phyloP scores from a whole-genome alignment of 2,329 filamentous ascomycete genomes.

The Aspergillus uvarum region DNA sequence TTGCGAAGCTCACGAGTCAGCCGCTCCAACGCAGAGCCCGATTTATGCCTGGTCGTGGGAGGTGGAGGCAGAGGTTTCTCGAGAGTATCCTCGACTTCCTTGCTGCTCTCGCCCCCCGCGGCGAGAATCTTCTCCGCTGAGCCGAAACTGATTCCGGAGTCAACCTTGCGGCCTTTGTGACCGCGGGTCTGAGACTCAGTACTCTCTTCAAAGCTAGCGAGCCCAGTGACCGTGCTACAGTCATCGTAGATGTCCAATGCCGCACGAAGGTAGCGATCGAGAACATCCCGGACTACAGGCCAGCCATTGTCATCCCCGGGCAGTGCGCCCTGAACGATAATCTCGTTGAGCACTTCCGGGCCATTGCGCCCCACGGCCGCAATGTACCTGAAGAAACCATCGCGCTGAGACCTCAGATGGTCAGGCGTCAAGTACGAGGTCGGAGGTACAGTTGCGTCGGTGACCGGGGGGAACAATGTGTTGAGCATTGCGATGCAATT shows the following conservation, averaged over 20 bases:
- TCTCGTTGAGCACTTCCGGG: constrained; percentile 51
- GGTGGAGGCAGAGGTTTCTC: constrained; percentile 46
- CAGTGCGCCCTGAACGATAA: constrained; percentile 55
- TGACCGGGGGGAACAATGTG: constrained; percentile 62
- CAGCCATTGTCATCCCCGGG: constrained; percentile 57
- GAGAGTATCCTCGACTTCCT: constrained; percentile 29
- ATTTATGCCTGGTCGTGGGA: constrained; percentile 27
- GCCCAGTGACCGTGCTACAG: constrained; percentile 52
- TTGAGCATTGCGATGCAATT: constrained; percentile 69
- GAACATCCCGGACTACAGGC: constrained; percentile 48
- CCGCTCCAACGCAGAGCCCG: constrained; percentile 57
- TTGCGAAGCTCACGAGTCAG: constrained; percentile 60
- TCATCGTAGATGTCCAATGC: constrained; percentile 64
- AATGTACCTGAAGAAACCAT: constrained; percentile 64
- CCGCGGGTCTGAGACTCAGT: constrained; percentile 30
- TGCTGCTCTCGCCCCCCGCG: constrained; percentile 41
- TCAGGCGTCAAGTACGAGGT: constrained; percentile 54
- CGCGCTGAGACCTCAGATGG: constrained; percentile 58
- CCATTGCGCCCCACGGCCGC: constrained; percentile 57
- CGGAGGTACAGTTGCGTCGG: constrained; percentile 44
- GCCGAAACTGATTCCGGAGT: constrained; percentile 64
- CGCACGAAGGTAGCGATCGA: constrained; percentile 59
- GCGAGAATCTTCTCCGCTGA: constrained; percentile 36
- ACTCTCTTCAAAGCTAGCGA: constrained; percentile 37
- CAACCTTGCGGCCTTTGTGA: constrained; percentile 57